Conservation (phyloP, 257 asterid species). For the Nemophila menziesii region DNA sequence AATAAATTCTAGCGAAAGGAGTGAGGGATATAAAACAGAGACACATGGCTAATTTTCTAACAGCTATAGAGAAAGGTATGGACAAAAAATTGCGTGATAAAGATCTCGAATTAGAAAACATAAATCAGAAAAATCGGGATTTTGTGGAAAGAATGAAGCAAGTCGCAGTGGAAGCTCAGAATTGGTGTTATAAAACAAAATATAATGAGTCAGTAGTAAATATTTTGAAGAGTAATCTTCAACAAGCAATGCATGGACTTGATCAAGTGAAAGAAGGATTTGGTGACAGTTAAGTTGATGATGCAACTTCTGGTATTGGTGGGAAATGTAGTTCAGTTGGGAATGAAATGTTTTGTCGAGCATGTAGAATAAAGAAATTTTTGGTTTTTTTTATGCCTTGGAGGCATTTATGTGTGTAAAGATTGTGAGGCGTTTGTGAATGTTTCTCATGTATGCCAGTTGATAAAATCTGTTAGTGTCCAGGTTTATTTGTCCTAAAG, state of each 20-base stretch:
- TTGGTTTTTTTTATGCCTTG: slow-evolving; percentile 71
- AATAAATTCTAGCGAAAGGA: slow-evolving; percentile 48
- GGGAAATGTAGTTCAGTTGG: slow-evolving; percentile 13
- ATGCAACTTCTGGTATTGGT: slow-evolving; percentile 51
- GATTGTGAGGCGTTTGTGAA: slow-evolving; percentile 56
- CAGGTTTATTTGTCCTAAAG: slow-evolving; percentile 61
- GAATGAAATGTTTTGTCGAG: slow-evolving; percentile 33
- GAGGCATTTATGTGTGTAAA: slow-evolving; percentile 81
- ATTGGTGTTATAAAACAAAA: slow-evolving; percentile 80
- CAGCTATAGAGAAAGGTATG: slow-evolving; percentile 38
- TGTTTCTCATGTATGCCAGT: slow-evolving; percentile 66
- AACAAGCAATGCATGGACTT: slow-evolving; percentile 46
- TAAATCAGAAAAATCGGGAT: slow-evolving; percentile 53
- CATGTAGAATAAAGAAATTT: slow-evolving; percentile 57
- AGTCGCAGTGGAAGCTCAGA: slow-evolving; percentile 55
- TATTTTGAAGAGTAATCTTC: slow-evolving; percentile 47
- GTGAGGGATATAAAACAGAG: slow-evolving; percentile 53
- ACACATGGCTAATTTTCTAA: slow-evolving; percentile 51
- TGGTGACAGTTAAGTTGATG: slow-evolving; percentile 58
- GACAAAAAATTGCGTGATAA: slow-evolving; percentile 48
- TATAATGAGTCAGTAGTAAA: slow-evolving; percentile 71
- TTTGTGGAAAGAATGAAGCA: slow-evolving; percentile 63
- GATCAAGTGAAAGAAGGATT: slow-evolving; percentile 48
- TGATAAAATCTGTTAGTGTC: slow-evolving; percentile 40
- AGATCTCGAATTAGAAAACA: slow-evolving; percentile 44